Evolutionary conservation across 208 protist genomes (phyloP).

Genomic region (Crithidia brevicula): DNA sequence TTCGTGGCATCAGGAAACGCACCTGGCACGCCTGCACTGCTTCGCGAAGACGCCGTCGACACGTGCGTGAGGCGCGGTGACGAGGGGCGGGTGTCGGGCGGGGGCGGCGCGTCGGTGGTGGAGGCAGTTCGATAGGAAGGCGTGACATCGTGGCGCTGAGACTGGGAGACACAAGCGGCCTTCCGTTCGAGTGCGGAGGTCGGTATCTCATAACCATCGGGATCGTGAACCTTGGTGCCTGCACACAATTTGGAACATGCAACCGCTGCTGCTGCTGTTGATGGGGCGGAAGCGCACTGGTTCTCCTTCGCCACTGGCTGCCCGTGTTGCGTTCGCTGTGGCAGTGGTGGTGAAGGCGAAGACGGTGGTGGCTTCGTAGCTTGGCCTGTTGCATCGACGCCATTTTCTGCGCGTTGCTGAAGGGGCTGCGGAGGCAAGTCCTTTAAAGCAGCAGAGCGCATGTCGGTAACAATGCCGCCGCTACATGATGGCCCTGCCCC

Average conservation of each 20-base stretch:
- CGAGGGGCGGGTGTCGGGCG: conserved; percentile 4
- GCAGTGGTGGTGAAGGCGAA: neutral
- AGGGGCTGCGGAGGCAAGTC: neutral
- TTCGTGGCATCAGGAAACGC: neutral
- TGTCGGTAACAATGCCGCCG: too few species aligned
- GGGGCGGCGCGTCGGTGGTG: neutral
- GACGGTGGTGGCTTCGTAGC: neutral
- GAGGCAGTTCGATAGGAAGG: neutral
- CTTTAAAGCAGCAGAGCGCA: too few species aligned
- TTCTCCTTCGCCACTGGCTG: neutral
- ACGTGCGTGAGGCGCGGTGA: conserved; percentile 2
- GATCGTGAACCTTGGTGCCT: too few species aligned
- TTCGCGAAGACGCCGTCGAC: too few species aligned
- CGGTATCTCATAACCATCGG: too few species aligned
- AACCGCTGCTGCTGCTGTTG: neutral
- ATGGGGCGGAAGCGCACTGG: neutral
- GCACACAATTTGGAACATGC: too few species aligned
- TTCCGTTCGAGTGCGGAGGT: too few species aligned
- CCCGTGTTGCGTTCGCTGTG: neutral
- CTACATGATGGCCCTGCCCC: too few species aligned
- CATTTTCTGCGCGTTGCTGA: neutral
- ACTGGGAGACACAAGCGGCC: too few species aligned
- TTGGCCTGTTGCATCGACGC: neutral
- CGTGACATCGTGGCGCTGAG: too few species aligned
- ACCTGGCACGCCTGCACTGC: neutral